These are phyloP conservation scores for Veloporphyrellus conicus DNA, from an alignment of 1,284 basidiomycete genomes.

Conservation along the genomic window DNA sequence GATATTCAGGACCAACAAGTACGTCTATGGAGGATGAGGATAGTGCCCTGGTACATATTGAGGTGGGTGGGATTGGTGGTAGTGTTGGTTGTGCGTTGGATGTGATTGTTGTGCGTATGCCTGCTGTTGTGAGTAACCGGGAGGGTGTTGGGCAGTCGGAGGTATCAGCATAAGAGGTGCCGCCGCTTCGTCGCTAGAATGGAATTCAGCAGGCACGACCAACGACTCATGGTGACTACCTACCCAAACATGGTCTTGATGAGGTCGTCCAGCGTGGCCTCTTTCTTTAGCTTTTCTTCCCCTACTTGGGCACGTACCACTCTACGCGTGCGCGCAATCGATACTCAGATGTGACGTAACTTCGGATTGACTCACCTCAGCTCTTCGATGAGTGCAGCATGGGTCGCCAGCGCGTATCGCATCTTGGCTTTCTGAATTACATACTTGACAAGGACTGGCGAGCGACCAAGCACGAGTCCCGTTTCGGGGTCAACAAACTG, in stretches of 20 bases:
- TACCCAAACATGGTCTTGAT: conserved; percentile 53
- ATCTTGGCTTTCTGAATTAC: conserved; percentile 76
- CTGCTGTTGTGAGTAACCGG: conserved; percentile 10
- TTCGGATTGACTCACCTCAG: conserved; percentile 37
- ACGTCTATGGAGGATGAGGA: conserved; percentile 15
- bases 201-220: not conserved
- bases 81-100: conserved; percentile 11
- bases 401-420: conserved; percentile 56
- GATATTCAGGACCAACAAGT: not conserved
- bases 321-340: conserved; percentile 7
- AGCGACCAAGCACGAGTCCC: conserved; percentile 55
- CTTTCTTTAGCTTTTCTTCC: conserved; percentile 51
- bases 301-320: conserved; percentile 50
- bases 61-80: conserved; percentile 7
- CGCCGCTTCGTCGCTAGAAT: conserved; percentile 32
- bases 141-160: conserved; percentile 3
- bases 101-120: conserved; percentile 10
- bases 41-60: conserved; percentile 14
- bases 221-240: conserved; percentile 11
- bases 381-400: conserved; percentile 60
- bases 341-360: too few relatives aligned
- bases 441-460: conserved; percentile 63
- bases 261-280: conserved; percentile 50
- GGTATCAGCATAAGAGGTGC: conserved; percentile 14
- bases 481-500: conserved; percentile 49